Base-by-base conservation (phyloP, 345 rosid genomes). In the Cardamine resedifolia region DNA sequence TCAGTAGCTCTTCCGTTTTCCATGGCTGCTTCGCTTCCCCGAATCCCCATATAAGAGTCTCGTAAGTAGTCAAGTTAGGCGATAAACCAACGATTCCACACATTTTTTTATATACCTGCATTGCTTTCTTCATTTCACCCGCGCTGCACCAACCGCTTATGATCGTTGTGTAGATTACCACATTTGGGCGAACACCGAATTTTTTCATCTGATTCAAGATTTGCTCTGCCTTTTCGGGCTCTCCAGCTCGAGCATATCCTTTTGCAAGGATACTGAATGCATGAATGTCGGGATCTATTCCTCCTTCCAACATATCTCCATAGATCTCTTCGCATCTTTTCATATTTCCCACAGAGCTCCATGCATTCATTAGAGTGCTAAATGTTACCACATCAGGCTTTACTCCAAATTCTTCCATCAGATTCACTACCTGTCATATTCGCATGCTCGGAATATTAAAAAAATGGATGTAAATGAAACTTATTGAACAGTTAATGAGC, bases 281-380 rank as follows among this genome's bases (percentile, higher is more conserved):
- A 65, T 85, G 97, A 38, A 72, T 77, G 27, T 92, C 96, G 0
- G 96, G 98, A 31, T 86, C 90, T 80, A 86, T 89, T 52, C 89
- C 87, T 14, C 86, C 84, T 80, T 81, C 84, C 57, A 80, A 77
- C 98, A 87, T 88, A 75, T 93, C 97, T 38, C 81, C 63, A 19
- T 86, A 93, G 57, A 93, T 90, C 70, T 93, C 94, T 73, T 80
- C 83, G 73, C 97, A 93, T 73, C 88, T 88, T 36, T 84, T 84
- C 98, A 90, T 90, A 50, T 83, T 79, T 74, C 97, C 98, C 7
- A 86, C 78, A 3, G 95, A 86, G 80, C 95, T 89, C 92, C 98
- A 91, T 2, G 88, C 92, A 70, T 94, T 86, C 96, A 94, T 91
- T 80, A 94, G 81, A 3, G 92, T 91, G 85, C 98, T 94, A 73